Percentiles rank a stretch among this genome's conserved stretches.
phyloP scores from a whole-genome alignment of 148 eudicot genomes.

The Spergularia bocconei region DNA sequence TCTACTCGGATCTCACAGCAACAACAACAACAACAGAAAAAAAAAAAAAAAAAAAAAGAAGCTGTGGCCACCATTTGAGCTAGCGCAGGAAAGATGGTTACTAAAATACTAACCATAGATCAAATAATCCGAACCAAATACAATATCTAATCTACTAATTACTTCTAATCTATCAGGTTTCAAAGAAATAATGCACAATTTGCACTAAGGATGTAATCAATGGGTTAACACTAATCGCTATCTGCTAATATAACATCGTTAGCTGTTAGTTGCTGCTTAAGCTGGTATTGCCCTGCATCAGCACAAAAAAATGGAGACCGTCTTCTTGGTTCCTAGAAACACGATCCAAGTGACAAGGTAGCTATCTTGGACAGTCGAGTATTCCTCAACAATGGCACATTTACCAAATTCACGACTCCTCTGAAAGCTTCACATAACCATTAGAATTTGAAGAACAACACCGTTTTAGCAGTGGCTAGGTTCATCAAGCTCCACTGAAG shows the following conservation, averaged over 20 bases:
- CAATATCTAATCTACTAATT: too few species aligned
- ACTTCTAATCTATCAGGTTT: too few species aligned
- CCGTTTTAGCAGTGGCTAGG: background rate
- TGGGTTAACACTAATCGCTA: background rate
- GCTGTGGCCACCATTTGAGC: too few species aligned
- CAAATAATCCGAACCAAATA: too few species aligned
- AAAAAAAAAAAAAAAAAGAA: too few species aligned
- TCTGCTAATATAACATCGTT: background rate
- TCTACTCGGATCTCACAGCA: too few species aligned
- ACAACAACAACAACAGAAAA: too few species aligned
- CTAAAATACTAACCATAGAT: too few species aligned
- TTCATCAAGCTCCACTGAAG: constrained; percentile 1
- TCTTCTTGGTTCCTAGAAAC: background rate
- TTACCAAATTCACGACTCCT: background rate
- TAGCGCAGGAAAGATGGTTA: too few species aligned
- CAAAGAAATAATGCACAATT: background rate
- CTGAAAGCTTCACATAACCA: constrained; percentile 1
- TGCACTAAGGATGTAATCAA: background rate
- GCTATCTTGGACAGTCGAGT: constrained; percentile 4
- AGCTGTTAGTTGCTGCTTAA: constrained; percentile 7
- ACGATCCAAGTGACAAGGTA: background rate
- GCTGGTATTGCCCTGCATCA: constrained; percentile 8
- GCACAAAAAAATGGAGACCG: constrained; percentile 13
- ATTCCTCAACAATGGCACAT: background rate
- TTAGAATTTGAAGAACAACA: background rate